Evolutionary conservation across 129 eudicot genomes (phyloP).

Genomic region (Flaveria trinervia): DNA sequence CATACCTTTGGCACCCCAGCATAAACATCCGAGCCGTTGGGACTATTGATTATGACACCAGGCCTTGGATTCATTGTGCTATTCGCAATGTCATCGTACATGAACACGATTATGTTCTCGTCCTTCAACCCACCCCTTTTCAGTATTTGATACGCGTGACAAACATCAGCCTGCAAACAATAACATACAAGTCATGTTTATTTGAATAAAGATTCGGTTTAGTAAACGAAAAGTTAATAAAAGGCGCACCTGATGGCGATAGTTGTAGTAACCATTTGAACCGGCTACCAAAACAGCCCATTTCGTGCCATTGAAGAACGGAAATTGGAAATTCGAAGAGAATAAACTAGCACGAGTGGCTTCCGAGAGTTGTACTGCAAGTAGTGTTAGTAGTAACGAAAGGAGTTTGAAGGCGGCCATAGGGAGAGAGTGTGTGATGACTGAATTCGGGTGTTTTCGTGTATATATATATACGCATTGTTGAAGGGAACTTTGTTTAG

Average conservation of each 20-base stretch:
- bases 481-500: not conserved
- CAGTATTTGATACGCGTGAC: conserved; percentile 86
- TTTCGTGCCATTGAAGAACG: conserved; percentile 33
- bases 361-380: conserved; percentile 28
- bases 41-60: conserved; percentile 77
- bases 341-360: conserved; percentile 30
- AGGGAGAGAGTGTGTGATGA: conserved; percentile 10
- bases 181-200: not conserved
- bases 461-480: conserved; percentile 5
- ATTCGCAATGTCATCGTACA: conserved; percentile 86
- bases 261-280: conserved; percentile 61
- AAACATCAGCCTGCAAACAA: conserved; percentile 67
- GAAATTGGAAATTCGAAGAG: conserved; percentile 7
- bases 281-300: conserved; percentile 98
- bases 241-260: conserved; percentile 72
- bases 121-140: conserved; percentile 86
- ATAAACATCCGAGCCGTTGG: conserved; percentile 72
- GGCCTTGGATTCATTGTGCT: conserved; percentile 64
- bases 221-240: not conserved
- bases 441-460: not conserved
- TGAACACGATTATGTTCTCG: conserved; percentile 82
- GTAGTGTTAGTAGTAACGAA: conserved; percentile 27
- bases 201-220: not conserved
- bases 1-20: conserved; percentile 91
- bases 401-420: conserved; percentile 26